Conservation (phyloP, 345 rosid genomes). For the Populus deltoides region DNA sequence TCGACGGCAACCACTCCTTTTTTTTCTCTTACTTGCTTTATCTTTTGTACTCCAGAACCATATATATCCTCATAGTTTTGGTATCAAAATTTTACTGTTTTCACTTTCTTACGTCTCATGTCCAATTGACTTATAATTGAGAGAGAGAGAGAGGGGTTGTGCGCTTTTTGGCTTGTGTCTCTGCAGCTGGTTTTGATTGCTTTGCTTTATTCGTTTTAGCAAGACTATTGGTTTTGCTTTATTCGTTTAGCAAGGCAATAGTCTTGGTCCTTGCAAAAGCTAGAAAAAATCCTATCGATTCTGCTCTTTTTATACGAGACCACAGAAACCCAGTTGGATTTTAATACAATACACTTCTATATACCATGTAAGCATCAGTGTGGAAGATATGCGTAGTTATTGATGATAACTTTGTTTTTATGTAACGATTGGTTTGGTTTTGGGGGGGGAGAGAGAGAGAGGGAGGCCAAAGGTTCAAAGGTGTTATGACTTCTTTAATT, state of each 20-base stretch:
- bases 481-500: conserved; percentile 10
- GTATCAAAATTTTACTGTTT: neutral
- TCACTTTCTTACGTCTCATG: conserved; percentile 11
- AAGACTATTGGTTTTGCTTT: conserved; percentile 25
- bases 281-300: conserved; percentile 21
- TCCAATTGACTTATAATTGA: conserved; percentile 4
- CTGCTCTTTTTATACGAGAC: conserved; percentile 17
- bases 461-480: conserved; percentile 13
- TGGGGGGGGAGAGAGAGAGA: neutral
- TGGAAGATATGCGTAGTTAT: neutral
- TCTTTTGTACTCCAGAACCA: neutral
- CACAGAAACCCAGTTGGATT: neutral
- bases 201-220: neutral
- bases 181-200: neutral
- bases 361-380: neutral
- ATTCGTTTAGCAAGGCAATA: conserved; percentile 20
- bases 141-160: conserved; percentile 1
- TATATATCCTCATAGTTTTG: neutral
- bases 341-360: neutral
- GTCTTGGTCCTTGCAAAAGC: conserved; percentile 42
- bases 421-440: neutral
- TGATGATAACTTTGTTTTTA: neutral
- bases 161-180: conserved; percentile 8
- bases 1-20: neutral
- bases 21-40: neutral